Evolutionary conservation across 768 basidiomycete genomes (phyloP).

Genomic region (Russula olivacea): DNA sequence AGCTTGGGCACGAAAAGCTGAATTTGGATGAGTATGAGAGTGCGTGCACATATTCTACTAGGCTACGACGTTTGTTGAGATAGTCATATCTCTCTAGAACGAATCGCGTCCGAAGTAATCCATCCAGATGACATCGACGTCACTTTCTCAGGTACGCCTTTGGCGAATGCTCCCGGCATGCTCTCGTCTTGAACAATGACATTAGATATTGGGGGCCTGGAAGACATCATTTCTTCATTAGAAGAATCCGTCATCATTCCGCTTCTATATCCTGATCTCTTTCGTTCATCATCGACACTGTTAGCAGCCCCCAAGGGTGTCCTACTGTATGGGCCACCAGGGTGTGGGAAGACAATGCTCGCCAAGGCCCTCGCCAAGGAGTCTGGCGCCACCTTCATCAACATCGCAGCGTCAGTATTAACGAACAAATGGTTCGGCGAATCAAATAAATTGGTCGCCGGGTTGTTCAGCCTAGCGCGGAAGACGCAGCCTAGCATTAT

Average conservation of each 20-base stretch:
- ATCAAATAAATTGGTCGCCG: constrained; percentile 92
- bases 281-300: constrained; percentile 72
- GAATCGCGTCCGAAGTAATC: constrained; percentile 89
- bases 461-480: constrained; percentile 85
- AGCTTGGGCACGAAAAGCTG: constrained; percentile 63
- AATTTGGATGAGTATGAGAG: constrained; percentile 90
- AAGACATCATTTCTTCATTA: constrained; percentile 81
- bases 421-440: constrained; percentile 86
- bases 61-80: not conserved
- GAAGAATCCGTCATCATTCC: constrained; percentile 96
- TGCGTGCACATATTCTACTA: constrained; percentile 34
- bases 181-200: constrained; percentile 10
- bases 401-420: constrained; percentile 67
- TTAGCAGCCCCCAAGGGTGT: constrained; percentile 94
- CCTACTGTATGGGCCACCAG: constrained; percentile 91
- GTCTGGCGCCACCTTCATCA: constrained; percentile 95
- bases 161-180: not conserved
- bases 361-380: constrained; percentile 97
- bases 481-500: constrained; percentile 95
- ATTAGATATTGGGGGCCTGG: constrained; percentile 87
- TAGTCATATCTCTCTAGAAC: constrained; percentile 40
- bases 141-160: constrained; percentile 57
- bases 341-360: constrained; percentile 99
- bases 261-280: constrained; percentile 83
- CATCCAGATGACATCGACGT: constrained; percentile 84